Base-by-base conservation (phyloP, 2,329 filamentous ascomycete genomes). In the Fusarium sp. region DNA sequence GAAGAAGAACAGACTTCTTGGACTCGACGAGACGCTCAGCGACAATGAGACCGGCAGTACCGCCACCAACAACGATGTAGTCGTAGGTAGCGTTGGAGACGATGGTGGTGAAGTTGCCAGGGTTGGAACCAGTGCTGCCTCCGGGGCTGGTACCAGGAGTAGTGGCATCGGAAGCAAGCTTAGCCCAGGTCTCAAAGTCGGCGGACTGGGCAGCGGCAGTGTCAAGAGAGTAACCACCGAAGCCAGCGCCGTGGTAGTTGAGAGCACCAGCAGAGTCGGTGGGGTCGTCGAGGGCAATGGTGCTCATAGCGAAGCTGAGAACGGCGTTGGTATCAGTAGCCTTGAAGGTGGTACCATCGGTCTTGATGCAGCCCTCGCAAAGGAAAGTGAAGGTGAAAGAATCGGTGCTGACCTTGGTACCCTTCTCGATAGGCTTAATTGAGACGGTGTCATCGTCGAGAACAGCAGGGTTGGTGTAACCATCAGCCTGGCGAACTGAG, bases 321-420 rank as follows among this genome's bases (percentile, higher is more conserved):
- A 89, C 80, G 19, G 88, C 78, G 23, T 77, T 73, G 2, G 85
- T 85, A 5, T 71, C 75, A 50, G 81, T 86, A 18, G 88, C 89
- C 8, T 83, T 82, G 5, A 83, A 82, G 15, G 76, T 74, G 6
- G 82, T 81, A 7, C 86, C 86, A 32, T 85, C 82, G 44, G 89
- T 83, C 72, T 87, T 81, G 28, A 89, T 82, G 78, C 88, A 90
- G 72, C 85, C 85, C 72, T 90, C 80, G 80, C 91, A 93, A 52
- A 89, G 86, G 82, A 92, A 93, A n/a, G 92, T 86, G 53, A 92
- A 78, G 50, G 87, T 87, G 79, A 89, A 93, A 72, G 88, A 83
- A 32, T 87, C 89, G 21, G 85, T 83, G 74, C 87, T 91, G 64
- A 92, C 83, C 32, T 82, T 86, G 19, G 87, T 86, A 19, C 87